Base-by-base conservation (phyloP, 768 basidiomycete species). In the Suillus placidus region DNA sequence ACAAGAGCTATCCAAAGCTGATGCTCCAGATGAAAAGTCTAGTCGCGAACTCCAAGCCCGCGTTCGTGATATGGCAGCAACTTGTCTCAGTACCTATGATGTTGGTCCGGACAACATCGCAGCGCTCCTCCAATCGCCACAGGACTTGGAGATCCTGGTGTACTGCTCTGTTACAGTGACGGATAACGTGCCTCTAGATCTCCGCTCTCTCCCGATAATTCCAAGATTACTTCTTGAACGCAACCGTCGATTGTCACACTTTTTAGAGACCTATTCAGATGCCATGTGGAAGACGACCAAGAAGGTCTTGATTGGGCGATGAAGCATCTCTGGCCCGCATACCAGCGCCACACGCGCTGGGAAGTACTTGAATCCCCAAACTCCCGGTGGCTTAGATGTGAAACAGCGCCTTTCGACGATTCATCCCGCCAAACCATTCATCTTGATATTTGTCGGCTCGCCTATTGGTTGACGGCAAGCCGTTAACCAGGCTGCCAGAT, bases 391-490 rank as follows among this genome's bases (percentile, higher is more conserved):
- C 9, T 79, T 14, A 63, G 51, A 9, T 74, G 71, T 20, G 55
- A 30, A 20, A 77, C 81, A 0, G 54, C 63, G 7, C 10, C 63
- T 1, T 56, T 60, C 5, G 20, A 40, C 2, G 65, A 49, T 16
- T 64, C 69, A 37, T 62, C 45, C 40, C 65, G 69, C 23, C 79
- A 79, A 55, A 56, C n/a, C 23, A 73, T 85, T 7, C 75, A 79
- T 57, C 71, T 82, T 23, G 79, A 86, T 62, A 40, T 85, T 66
- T 84, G 3, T 68, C 75, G 20, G 84, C 83, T 14, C 58, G 69
- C 30, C 71, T 86, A 1, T 73, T 84, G 20, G 73, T 86, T 12
- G 70, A 80, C 13, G 84, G 83, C 8, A 76, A 76, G 64, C 74
- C 78, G 1, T 63, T 81, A 10, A 79, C 80, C 20, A 76, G 74